Percentiles rank a stretch among this genome's conserved stretches.
These are phyloP conservation scores for Aspergillus uvarum DNA, from an alignment of 2,329 filamentous ascomycete species.

Conservation along the genomic window DNA sequence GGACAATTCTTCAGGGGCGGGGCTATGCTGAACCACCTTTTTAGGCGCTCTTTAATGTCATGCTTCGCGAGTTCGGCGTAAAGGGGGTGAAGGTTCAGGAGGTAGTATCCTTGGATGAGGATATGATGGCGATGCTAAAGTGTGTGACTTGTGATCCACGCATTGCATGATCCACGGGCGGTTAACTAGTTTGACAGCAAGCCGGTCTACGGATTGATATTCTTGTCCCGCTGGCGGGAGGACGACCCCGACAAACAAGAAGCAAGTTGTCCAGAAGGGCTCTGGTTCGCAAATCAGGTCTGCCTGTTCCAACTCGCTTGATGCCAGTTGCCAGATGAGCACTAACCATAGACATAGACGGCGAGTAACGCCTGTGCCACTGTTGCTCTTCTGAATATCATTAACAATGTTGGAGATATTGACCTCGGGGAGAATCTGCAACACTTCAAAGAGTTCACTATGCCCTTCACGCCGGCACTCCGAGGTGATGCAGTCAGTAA, in stretches of 20 bases:
- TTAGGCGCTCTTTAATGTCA: slow-evolving; percentile 80
- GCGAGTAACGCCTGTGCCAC: slow-evolving; percentile 84
- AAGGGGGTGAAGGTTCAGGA: slow-evolving; percentile 72
- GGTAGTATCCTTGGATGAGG: slow-evolving; percentile 69
- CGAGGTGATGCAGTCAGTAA: slow-evolving; percentile 74
- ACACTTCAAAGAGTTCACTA: slow-evolving; percentile 72
- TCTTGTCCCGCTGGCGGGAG: slow-evolving; percentile 73
- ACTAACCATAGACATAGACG: slow-evolving; percentile 54
- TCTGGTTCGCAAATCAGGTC: slow-evolving; percentile 96
- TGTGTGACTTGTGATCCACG: slow-evolving; percentile 38
- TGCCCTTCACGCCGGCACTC: slow-evolving; percentile 65
- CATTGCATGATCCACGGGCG: neutral
- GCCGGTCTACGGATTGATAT: slow-evolving; percentile 81
- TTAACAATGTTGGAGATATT: slow-evolving; percentile 74
- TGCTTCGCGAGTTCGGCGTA: slow-evolving; percentile 77
- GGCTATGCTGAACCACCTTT: neutral
- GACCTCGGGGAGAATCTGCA: slow-evolving; percentile 69
- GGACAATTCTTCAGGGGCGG: neutral
- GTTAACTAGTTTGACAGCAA: slow-evolving; percentile 48
- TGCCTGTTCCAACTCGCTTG: slow-evolving; percentile 14
- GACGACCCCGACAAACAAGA: slow-evolving; percentile 54
- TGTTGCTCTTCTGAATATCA: slow-evolving; percentile 87
- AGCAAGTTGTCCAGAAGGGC: slow-evolving; percentile 57
- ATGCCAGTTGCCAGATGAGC: neutral
- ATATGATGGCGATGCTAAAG: slow-evolving; percentile 63